Base-by-base conservation (phyloP, 148 eudicot species). In the Silene uniflora region DNA sequence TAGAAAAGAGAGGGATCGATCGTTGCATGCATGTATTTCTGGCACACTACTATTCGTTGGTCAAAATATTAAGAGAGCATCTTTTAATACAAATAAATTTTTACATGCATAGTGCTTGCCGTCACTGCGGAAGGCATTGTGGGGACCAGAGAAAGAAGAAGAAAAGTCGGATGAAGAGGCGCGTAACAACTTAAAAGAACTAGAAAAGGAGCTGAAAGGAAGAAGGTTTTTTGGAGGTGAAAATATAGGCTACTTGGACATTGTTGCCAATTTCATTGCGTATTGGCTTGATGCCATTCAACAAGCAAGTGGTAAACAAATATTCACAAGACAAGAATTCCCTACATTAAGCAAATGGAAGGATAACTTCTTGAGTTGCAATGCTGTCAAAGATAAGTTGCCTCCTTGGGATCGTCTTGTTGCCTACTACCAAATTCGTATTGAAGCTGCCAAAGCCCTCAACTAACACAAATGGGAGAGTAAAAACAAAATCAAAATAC, bases 161-260 rank as follows among this genome's bases (percentile, higher is more conserved):
- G 25, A 18, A 5, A 55, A n/a, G 32, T 77, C 78, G 7, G 71
- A 70, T 23, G 77, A 80, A 44, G 82, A 84, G 70, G 84, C 83
- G 16, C 72, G 59, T 0, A 67, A 67, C n/a, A 75, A 71, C 75
- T 72, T 84, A 46, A 67, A 73, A 58, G 32, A 32, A 23, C 63
- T 84, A 0, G 86, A 84, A 19, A 75, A 75, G 0, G 77, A 81
- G 80, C 75, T 84, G 44, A 46, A 81, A 42, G 86, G 86, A 0
- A 84, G 67, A 47, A 81, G 11, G 63, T 80, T 80, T 21, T 80
- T 84, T 22, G 86, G 84, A 5, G 86, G 86, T 5, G 55, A 73
- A 47, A 81, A 56, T 27, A 23, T 80, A 8, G 86, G 86, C 1
- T 80, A 74, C n/a, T 56, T 84, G 10, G 86, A 84, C 73, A 77